Conservation (phyloP, 2,329 filamentous ascomycete genomes). For the Stenocarpella maydis region DNA sequence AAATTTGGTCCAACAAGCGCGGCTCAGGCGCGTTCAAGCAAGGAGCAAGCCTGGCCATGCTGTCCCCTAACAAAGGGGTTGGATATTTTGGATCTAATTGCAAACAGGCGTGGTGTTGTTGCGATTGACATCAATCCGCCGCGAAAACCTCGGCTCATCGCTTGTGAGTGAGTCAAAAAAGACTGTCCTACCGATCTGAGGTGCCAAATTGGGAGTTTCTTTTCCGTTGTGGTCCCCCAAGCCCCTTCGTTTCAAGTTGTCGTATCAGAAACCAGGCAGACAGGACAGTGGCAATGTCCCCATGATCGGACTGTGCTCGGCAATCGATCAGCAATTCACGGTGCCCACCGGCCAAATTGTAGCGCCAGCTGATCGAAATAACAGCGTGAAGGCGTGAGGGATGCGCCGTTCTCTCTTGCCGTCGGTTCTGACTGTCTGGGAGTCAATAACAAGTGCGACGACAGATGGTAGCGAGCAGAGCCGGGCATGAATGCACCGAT, state of each 20-base stretch:
- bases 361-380: slow-evolving; percentile 28
- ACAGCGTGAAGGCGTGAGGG: not conserved
- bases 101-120: slow-evolving; percentile 1
- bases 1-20: slow-evolving; percentile 18
- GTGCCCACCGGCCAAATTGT: slow-evolving; percentile 28
- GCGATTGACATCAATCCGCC: slow-evolving; percentile 15
- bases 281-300: slow-evolving; percentile 13
- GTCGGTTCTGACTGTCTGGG: slow-evolving; percentile 14
- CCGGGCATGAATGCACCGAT: not conserved
- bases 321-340: slow-evolving; percentile 22
- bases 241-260: slow-evolving; percentile 32
- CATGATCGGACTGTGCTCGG: slow-evolving; percentile 29
- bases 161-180: slow-evolving; percentile 14
- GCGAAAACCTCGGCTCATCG: slow-evolving; percentile 13
- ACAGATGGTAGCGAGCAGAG: slow-evolving; percentile 4
- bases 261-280: slow-evolving; percentile 24
- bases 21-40: slow-evolving; percentile 18
- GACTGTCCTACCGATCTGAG: slow-evolving; percentile 9
- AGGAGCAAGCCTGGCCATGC: slow-evolving; percentile 20
- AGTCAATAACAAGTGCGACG: slow-evolving; percentile 11
- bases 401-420: slow-evolving; percentile 14
- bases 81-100: not conserved
- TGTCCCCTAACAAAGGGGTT: not conserved
- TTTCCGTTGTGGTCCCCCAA: slow-evolving; percentile 26
- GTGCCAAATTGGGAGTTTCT: slow-evolving; percentile 29